A percentile compares a stretch with the other conserved stretches of the same genome.
Conservation (phyloP, 2,329 filamentous ascomycete species). For the Xylaria sp. region DNA sequence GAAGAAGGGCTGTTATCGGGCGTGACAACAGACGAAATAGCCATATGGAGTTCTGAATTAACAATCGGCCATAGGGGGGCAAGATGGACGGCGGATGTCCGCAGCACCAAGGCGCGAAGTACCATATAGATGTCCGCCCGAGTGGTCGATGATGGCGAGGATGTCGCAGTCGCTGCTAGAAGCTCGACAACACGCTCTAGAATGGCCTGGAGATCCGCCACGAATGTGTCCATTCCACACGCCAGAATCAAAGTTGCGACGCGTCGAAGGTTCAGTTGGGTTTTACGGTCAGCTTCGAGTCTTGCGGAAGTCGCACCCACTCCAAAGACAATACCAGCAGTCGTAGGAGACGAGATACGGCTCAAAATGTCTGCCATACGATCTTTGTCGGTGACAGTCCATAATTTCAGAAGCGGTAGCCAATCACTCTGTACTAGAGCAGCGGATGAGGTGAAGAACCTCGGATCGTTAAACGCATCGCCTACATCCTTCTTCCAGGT, state of each 20-base stretch:
- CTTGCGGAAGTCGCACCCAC: conserved; percentile 93
- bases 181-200: conserved; percentile 89
- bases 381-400: conserved; percentile 87
- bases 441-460: conserved; percentile 80
- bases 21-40: conserved; percentile 77
- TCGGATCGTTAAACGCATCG: conserved; percentile 90
- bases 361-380: conserved; percentile 82
- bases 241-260: conserved; percentile 83
- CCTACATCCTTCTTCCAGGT: conserved; percentile 91
- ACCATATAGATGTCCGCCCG: conserved; percentile 91
- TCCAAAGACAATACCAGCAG: conserved; percentile 97
- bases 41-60: conserved; percentile 84
- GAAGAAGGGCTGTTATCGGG: conserved; percentile 69
- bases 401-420: conserved; percentile 86
- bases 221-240: conserved; percentile 80
- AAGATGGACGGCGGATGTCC: conserved; percentile 80
- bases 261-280: conserved; percentile 87
- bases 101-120: conserved; percentile 81
- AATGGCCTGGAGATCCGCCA: conserved; percentile 76
- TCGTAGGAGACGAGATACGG: conserved; percentile 84
- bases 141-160: conserved; percentile 90
- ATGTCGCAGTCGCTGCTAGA: conserved; percentile 82
- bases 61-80: conserved; percentile 90
- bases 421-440: conserved; percentile 76
- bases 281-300: conserved; percentile 92